These are phyloP conservation scores for Manihot esculenta DNA, from an alignment of 441 rosid genomes.

Conservation along the genomic window DNA sequence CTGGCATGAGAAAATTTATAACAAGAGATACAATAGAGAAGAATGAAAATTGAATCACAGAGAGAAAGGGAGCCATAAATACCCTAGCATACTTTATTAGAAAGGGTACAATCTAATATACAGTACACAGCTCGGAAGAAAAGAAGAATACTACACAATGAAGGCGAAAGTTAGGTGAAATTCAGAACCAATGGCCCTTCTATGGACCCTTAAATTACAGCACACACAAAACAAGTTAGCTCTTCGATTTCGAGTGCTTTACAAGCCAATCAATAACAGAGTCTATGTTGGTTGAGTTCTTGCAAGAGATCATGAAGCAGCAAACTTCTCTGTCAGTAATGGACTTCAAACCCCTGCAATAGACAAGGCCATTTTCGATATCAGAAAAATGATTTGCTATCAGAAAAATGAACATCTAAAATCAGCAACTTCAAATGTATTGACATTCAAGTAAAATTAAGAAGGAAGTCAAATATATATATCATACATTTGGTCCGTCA, in stretches of 20 bases:
- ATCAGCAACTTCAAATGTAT: neutral
- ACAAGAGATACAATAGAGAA: neutral
- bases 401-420: neutral
- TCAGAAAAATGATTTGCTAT: too few relatives aligned
- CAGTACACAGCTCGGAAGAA: slow-evolving; percentile 26
- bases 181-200: slow-evolving; percentile 13
- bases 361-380: neutral
- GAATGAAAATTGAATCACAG: neutral
- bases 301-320: slow-evolving; percentile 96
- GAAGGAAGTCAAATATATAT: neutral
- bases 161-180: slow-evolving; percentile 10
- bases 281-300: slow-evolving; percentile 85
- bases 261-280: slow-evolving; percentile 89
- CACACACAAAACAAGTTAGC: slow-evolving; percentile 23
- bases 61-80: neutral
- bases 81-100: neutral
- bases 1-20: too few relatives aligned
- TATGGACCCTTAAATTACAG: slow-evolving; percentile 20
- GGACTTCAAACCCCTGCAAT: slow-evolving; percentile 68
- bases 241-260: slow-evolving; percentile 77
- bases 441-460: neutral
- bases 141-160: slow-evolving; percentile 19
- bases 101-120: slow-evolving; percentile 31
- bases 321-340: slow-evolving; percentile 81
- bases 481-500: slow-evolving; percentile 85